Base-by-base conservation (phyloP, 2,329 filamentous ascomycete genomes). In the Talaromyces sp. region DNA sequence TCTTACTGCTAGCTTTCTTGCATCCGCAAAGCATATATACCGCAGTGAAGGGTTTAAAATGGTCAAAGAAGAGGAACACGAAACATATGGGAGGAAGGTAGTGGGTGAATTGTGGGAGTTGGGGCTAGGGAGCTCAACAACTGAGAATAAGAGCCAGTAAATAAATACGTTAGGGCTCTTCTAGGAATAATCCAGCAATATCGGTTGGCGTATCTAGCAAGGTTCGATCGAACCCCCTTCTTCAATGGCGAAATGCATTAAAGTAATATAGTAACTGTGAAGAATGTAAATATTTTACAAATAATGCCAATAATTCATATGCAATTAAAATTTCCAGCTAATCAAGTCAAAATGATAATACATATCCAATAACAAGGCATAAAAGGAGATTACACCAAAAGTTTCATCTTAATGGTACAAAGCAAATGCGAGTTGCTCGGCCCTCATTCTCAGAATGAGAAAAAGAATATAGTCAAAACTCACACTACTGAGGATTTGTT, bases 31-130 rank as follows among this genome's bases (percentile, higher is more conserved):
- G 53, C 58, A 62, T 18, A 47, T 71, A 1, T 71, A 71, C 64
- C 51, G 27, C 7, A 66, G 58, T 8, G 68, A 70, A 36, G 69
- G 69, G 8, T 71, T 66, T 64, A 57, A 50, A 28, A 55, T 65
- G 56, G 62, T 68, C 5, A 51, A 57, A 3, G 44, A 59, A 33
- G 65, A 70, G 60, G 64, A 70, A 23, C 65, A 69, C 63, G 59
- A 60, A 6, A 52, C 57, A 10, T 69, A 68, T 57, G 68, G 68
- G 16, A 33, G 61, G 8, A 64, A 61, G 12, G n/a, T 66, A 59
- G 56, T 58, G 1, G 68, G 68, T n/a, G 69, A 71, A 51, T 30
- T 62, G 60, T 70, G 68, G 69, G 66, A 68, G 59, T 58, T 68
- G 61, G 36, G 63, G 28, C 12, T 62, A 52, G 44, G n/a, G 36